A percentile compares a stretch with the other conserved stretches of the same genome.
Evolutionary conservation across 2,329 filamentous ascomycete species (phyloP).

Genomic region (Thyridium curvatum): DNA sequence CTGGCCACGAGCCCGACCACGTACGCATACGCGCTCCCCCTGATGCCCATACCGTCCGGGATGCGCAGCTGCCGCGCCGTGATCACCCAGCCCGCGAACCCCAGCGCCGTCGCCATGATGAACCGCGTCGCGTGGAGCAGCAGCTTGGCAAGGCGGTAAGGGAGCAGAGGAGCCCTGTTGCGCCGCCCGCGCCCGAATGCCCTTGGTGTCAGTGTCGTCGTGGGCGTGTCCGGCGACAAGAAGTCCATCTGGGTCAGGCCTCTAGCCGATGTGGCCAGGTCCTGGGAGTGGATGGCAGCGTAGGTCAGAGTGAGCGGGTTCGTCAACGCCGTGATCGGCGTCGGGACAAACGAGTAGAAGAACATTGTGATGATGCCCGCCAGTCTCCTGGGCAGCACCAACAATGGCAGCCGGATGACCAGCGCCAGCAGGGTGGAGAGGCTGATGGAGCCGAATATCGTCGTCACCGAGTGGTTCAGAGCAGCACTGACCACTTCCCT

Average conservation of each 20-base stretch:
- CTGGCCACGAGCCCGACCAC: constrained; percentile 87
- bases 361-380: constrained; percentile 58
- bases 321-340: constrained; percentile 77
- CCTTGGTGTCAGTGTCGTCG: constrained; percentile 61
- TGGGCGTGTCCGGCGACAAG: constrained; percentile 65
- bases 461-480: constrained; percentile 72
- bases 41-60: constrained; percentile 41
- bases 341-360: constrained; percentile 68
- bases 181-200: constrained; percentile 28
- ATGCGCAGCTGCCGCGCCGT: constrained; percentile 75
- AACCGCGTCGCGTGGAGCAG: constrained; percentile 85
- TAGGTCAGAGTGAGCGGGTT: constrained; percentile 92
- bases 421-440: constrained; percentile 78
- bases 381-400: constrained; percentile 70
- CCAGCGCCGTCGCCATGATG: constrained; percentile 83
- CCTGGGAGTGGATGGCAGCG: constrained; percentile 85
- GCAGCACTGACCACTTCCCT: constrained; percentile 78
- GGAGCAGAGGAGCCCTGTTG: constrained; percentile 52
- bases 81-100: constrained; percentile 94
- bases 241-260: constrained; percentile 79
- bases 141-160: constrained; percentile 86
- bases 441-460: constrained; percentile 88
- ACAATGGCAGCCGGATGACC: constrained; percentile 74
- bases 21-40: constrained; percentile 89
- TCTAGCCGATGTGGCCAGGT: constrained; percentile 69